These are phyloP conservation scores for Penicillium rolfsii DNA, from an alignment of 2,329 filamentous ascomycete genomes.

Conservation along the genomic window DNA sequence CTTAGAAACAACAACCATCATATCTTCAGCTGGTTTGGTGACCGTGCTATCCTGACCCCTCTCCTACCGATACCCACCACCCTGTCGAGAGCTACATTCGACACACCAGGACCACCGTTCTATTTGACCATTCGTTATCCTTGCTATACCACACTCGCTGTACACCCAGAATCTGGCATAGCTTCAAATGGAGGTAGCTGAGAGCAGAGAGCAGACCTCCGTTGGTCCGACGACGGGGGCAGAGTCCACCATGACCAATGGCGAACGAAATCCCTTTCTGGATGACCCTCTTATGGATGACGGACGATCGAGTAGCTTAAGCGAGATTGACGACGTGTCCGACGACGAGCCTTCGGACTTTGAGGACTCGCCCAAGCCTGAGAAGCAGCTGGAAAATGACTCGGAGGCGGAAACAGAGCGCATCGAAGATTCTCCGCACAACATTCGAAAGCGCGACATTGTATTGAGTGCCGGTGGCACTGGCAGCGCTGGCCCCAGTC, in stretches of 20 bases:
- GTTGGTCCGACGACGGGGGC: slow-evolving; percentile 40
- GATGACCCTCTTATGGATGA: slow-evolving; percentile 60
- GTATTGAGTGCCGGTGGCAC: slow-evolving; percentile 61
- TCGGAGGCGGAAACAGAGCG: slow-evolving; percentile 94
- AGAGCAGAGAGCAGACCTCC: slow-evolving; percentile 40
- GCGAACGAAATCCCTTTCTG: slow-evolving; percentile 39
- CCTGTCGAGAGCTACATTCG: slow-evolving; percentile 24
- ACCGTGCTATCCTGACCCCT: slow-evolving; percentile 25
- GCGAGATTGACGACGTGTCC: slow-evolving; percentile 82
- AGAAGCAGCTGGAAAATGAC: slow-evolving; percentile 65
- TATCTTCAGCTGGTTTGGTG: slow-evolving; percentile 20
- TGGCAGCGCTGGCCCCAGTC: slow-evolving; percentile 68
- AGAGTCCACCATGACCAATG: slow-evolving; percentile 42
- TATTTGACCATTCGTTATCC: slow-evolving; percentile 1
- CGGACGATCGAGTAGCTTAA: slow-evolving; percentile 84
- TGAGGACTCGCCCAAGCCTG: slow-evolving; percentile 50
- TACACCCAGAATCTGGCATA: slow-evolving; percentile 7
- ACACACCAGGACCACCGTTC: slow-evolving; percentile 8
- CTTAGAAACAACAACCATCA: slow-evolving; percentile 26
- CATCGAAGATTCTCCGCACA: slow-evolving; percentile 83
- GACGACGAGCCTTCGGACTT: slow-evolving; percentile 66
- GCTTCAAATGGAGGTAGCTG: slow-evolving; percentile 46
- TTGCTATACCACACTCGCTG: slow-evolving; percentile 6
- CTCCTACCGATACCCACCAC: slow-evolving; percentile 20
- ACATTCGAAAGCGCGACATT: slow-evolving; percentile 64